Base-by-base conservation (phyloP, 306 rosid genomes). In the Lagenaria siceraria region DNA sequence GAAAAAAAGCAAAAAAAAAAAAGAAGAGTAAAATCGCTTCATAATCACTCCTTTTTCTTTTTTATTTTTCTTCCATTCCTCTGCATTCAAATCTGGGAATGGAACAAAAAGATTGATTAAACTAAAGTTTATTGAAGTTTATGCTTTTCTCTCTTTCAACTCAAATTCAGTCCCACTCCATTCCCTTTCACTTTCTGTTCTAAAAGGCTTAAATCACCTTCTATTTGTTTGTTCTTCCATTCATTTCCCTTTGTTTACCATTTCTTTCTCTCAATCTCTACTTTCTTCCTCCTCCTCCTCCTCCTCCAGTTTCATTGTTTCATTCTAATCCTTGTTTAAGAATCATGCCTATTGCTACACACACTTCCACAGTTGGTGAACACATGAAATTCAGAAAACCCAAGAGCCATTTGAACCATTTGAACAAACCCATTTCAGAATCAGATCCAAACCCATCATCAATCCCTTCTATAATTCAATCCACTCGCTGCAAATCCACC, bases 401-500 rank as follows among this genome's bases (percentile, higher is more conserved):
- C 82, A 94, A 89, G 80, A 83, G 49, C 80, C 88, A 87, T 58
- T 40, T 88, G 22, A 82, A 80, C 35, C 90, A 80, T 55, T 36
- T 88, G n/a, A 82, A 80, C 36, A 89, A 80, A 33, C 83, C 84
- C 83, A 86, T 87, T 81, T 82, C 88, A 74, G 90, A 89, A 81
- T 36, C 87, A 77, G 93, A 88, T 89, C 88, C 87, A 64, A 83
- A 55, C 82, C 86, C 87, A 42, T 29, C 82, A n/a, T 29, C 83
- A 78, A 82, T 82, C 59, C 85, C 92, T 54, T 81, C 97, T 4
- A 81, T 78, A 36, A 78, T 86, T 78, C 91, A 88, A 77, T 86
- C 96, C 74, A 85, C 89, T 76, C 85, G 90, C 71, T 79, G 88
- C 89, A 95, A 89, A 84, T 84, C 97, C 85, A 88, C 92, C 78